Evolutionary conservation across 176 grass and related monocot species (phyloP).

Genomic region (Lolium perenne): DNA sequence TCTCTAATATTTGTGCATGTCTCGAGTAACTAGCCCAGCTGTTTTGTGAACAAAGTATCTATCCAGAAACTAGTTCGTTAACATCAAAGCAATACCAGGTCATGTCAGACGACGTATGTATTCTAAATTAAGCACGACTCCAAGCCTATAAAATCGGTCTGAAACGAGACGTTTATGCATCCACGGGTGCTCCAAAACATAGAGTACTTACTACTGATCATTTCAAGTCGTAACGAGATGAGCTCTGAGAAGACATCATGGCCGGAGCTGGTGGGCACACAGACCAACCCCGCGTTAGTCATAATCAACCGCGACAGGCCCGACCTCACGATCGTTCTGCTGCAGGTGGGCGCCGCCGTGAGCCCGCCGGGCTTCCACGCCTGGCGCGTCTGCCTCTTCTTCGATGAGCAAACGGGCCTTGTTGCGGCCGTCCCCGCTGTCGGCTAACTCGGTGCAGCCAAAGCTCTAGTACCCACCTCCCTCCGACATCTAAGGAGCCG

Average conservation of each 20-base stretch:
- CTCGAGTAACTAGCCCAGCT: neutral
- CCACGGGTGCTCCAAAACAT: neutral
- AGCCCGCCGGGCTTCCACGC: neutral
- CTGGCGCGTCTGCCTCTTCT: neutral
- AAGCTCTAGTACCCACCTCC: neutral
- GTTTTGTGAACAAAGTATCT: neutral
- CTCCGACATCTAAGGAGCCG: too few species aligned
- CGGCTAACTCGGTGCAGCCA: neutral
- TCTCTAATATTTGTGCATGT: neutral
- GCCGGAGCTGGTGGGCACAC: conserved; percentile 7
- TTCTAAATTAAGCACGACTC: neutral
- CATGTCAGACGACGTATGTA: neutral
- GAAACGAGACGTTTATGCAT: neutral
- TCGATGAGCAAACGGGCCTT: conserved; percentile 7
- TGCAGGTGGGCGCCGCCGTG: neutral
- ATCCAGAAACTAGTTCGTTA: neutral
- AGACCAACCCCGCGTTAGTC: neutral
- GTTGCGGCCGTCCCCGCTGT: neutral
- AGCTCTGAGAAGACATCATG: neutral
- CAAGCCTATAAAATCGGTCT: neutral
- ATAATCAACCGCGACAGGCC: conserved; percentile 11
- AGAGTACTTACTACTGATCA: neutral
- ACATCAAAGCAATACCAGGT: neutral
- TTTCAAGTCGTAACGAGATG: neutral
- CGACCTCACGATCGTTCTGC: neutral